Evolutionary conservation across 75 land plant species (phyloP).

Genomic region (Selaginella moellendorffii): DNA sequence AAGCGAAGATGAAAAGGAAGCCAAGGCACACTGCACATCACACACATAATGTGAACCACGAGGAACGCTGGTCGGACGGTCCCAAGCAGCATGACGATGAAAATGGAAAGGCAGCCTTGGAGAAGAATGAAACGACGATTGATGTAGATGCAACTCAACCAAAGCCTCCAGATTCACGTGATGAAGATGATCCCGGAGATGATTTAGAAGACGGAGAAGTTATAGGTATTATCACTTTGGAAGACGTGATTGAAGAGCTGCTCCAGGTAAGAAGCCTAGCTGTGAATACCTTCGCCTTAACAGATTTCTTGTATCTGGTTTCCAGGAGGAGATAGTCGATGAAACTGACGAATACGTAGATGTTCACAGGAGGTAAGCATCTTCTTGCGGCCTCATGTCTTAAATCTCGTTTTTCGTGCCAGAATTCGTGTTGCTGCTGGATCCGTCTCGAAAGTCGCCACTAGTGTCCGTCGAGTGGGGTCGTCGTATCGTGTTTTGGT

Average conservation of each 20-base stretch:
- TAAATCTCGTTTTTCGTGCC: neutral
- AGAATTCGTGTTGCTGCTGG: neutral
- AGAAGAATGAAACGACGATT: neutral
- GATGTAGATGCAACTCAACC: neutral
- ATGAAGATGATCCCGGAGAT: neutral
- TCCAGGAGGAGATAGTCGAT: constrained; percentile 77
- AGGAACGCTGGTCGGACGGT: constrained; percentile 16
- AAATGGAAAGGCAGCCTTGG: neutral
- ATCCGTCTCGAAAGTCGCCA: neutral
- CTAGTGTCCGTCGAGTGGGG: neutral
- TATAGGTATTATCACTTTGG: constrained; percentile 36
- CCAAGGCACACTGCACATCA: constrained; percentile 13
- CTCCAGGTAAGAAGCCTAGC: constrained; percentile 23
- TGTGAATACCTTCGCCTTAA: neutral
- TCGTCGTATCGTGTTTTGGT: neutral
- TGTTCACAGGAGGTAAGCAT: constrained; percentile 32
- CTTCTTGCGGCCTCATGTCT: neutral
- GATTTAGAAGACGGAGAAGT: constrained; percentile 23
- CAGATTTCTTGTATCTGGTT: neutral
- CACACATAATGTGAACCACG: neutral
- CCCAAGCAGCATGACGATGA: constrained; percentile 11
- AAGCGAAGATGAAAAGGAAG: constrained; percentile 11
- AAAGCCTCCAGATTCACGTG: neutral
- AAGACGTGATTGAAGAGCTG: constrained; percentile 37
- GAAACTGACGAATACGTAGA: constrained; percentile 60